Conservation (phyloP, 129 eudicot genomes). For the Daucus carota region DH1_v3.0 NC_030384.2:42686001-42686500, state of each 20-base stretch:
- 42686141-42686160: slow-evolving; percentile 41
- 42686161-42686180: slow-evolving; percentile 35
- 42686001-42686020: slow-evolving; percentile 32
- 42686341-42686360: background rate
- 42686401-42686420: slow-evolving; percentile 97
- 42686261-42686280: slow-evolving; percentile 99
- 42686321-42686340: background rate
- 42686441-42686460: slow-evolving; percentile 89
- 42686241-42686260: slow-evolving; percentile 62
- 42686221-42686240: slow-evolving; percentile 80
- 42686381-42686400: slow-evolving; percentile 93
- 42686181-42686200: slow-evolving; percentile 82
- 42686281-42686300: slow-evolving; percentile 75
- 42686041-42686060: slow-evolving; percentile 23
- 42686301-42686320: slow-evolving; percentile 4
- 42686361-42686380: slow-evolving; percentile 1
- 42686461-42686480: slow-evolving; percentile 68
- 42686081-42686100: slow-evolving; percentile 25
- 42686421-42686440: slow-evolving; percentile 88
- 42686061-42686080: slow-evolving; percentile 23
- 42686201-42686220: slow-evolving; percentile 88
- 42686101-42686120: slow-evolving; percentile 27
- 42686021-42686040: slow-evolving; percentile 24
- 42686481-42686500: slow-evolving; percentile 10
- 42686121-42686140: slow-evolving; percentile 46